Conservation (phyloP, 176 grass and related monocot genomes). For the Saccharum spontaneum region DNA sequence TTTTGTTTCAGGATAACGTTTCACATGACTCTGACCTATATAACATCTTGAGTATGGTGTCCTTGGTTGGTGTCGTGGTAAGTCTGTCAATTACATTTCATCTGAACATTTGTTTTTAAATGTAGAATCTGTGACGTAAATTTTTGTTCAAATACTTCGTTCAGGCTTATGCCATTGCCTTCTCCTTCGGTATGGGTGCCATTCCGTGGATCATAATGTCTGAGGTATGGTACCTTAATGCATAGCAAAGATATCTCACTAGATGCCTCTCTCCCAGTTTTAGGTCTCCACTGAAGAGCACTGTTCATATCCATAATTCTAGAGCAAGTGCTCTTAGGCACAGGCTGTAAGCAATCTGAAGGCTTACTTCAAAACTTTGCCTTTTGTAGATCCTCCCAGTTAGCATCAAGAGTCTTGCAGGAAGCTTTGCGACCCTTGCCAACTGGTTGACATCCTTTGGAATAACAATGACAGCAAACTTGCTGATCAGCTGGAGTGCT, state of each 20-base stretch:
- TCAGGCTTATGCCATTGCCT: slow-evolving; percentile 76
- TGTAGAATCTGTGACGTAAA: neutral
- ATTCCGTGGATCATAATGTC: slow-evolving; percentile 99
- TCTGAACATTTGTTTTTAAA: slow-evolving; percentile 13
- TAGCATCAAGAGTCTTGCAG: slow-evolving; percentile 87
- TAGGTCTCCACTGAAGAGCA: neutral
- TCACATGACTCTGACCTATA: slow-evolving; percentile 62
- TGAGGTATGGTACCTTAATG: slow-evolving; percentile 52
- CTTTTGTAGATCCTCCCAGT: slow-evolving; percentile 57
- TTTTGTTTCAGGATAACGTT: slow-evolving; percentile 58
- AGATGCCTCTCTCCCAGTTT: neutral
- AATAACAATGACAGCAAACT: slow-evolving; percentile 88
- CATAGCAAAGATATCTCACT: neutral
- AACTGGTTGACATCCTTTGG: slow-evolving; percentile 88
- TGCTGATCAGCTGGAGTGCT: slow-evolving; percentile 79
- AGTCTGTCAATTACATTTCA: slow-evolving; percentile 4
- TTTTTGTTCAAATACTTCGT: slow-evolving; percentile 27
- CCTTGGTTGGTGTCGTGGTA: slow-evolving; percentile 88
- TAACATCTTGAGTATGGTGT: slow-evolving; percentile 73
- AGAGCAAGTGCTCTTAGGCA: neutral
- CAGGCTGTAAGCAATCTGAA: neutral
- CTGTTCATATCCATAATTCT: neutral
- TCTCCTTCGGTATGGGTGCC: slow-evolving; percentile 88
- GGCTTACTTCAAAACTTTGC: neutral
- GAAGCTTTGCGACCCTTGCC: slow-evolving; percentile 80